Evolutionary conservation across 768 basidiomycete genomes (phyloP).

Genomic region (Favolaschia claudopus): DNA sequence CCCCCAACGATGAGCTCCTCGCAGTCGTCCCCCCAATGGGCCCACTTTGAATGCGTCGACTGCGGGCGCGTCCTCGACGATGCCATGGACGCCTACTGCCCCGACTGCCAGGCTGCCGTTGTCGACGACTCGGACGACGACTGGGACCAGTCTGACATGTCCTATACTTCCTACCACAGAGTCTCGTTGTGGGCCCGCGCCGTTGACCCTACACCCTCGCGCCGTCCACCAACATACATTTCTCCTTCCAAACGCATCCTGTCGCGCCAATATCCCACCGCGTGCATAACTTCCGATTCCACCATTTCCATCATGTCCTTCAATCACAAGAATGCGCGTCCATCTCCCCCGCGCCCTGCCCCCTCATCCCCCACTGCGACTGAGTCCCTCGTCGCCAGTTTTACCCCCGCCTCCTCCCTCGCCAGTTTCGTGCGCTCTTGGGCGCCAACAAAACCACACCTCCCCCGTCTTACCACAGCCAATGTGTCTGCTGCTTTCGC

Average conservation of each 20-base stretch:
- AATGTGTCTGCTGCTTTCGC: conserved; percentile 35
- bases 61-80: conserved; percentile 63
- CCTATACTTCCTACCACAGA: conserved; percentile 7
- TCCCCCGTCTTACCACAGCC: conserved; percentile 13
- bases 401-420: conserved; percentile 44
- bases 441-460: conserved; percentile 33
- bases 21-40: conserved; percentile 13
- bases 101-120: conserved; percentile 44
- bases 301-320: conserved; percentile 16
- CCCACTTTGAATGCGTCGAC: conserved; percentile 68
- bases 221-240: neutral
- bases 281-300: conserved; percentile 38
- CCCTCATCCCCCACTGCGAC: conserved; percentile 21
- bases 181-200: conserved; percentile 46
- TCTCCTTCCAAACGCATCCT: conserved; percentile 47
- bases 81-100: conserved; percentile 61
- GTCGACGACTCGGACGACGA: conserved; percentile 30
- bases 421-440: conserved; percentile 55
- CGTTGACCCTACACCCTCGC: conserved; percentile 20
- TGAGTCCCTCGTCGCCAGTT: conserved; percentile 24
- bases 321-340: conserved; percentile 23
- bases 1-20: conserved; percentile 60
- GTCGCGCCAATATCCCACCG: conserved; percentile 48
- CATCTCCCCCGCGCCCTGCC: conserved; percentile 29
- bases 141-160: conserved; percentile 19